Evolutionary conservation across 2,329 filamentous ascomycete genomes (phyloP).

Genomic region (Aphanocladium album): DNA sequence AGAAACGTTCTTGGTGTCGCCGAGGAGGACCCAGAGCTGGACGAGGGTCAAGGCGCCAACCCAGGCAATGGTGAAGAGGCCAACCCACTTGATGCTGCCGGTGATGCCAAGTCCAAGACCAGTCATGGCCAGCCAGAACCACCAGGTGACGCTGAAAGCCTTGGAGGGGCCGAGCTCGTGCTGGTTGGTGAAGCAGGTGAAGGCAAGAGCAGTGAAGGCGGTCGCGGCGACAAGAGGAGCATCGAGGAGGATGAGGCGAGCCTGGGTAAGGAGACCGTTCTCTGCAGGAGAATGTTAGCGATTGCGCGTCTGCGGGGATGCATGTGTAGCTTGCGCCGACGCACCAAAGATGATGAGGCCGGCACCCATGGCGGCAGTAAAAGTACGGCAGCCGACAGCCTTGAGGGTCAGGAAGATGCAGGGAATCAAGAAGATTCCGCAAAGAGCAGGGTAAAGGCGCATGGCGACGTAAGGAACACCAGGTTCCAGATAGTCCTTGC

Average conservation of each 20-base stretch:
- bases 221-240: slow-evolving; percentile 92
- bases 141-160: slow-evolving; percentile 88
- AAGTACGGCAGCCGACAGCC: slow-evolving; percentile 80
- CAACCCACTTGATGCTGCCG: slow-evolving; percentile 97
- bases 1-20: slow-evolving; percentile 80
- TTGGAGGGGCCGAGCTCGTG: slow-evolving; percentile 86
- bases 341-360: slow-evolving; percentile 85
- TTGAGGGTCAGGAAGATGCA: slow-evolving; percentile 94
- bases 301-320: not conserved
- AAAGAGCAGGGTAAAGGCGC: slow-evolving; percentile 86
- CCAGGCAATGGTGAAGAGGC: slow-evolving; percentile 97
- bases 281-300: slow-evolving; percentile 53
- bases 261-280: slow-evolving; percentile 92
- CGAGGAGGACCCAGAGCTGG: slow-evolving; percentile 92
- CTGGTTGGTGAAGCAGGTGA: slow-evolving; percentile 92
- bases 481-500: slow-evolving; percentile 95
- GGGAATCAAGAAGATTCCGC: slow-evolving; percentile 82
- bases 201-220: slow-evolving; percentile 83
- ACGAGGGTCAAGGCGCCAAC: slow-evolving; percentile 84
- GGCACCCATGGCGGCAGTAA: slow-evolving; percentile 77
- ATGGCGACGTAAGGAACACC: slow-evolving; percentile 96
- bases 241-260: slow-evolving; percentile 90
- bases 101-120: slow-evolving; percentile 86
- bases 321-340: slow-evolving; percentile 27
- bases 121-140: slow-evolving; percentile 91